Evolutionary conservation across 2,329 filamentous ascomycete genomes (phyloP), one percentile per base, ranked within the genome.

Genomic region (Ophiosphaerella narmari): DNA sequence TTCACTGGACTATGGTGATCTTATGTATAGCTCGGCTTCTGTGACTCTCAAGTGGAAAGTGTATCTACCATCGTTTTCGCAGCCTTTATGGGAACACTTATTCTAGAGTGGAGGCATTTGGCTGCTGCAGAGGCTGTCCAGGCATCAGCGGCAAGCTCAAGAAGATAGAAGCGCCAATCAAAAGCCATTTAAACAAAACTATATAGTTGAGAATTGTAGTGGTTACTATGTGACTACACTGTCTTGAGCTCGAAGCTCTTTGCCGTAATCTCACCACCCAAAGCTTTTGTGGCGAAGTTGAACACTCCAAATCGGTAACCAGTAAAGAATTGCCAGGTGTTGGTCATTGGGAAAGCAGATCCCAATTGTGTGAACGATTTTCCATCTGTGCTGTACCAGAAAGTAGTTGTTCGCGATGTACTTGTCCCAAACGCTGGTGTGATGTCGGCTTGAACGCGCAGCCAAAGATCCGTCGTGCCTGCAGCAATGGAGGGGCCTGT

Each of bases 301-400:
- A 75, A 74, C 4, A 72, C 68, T 34, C 66, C 73, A 52, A 66
- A 75, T 7, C 73, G 54, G 52, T 73, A 76, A 11, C 72, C 73
- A 0, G 71, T 71, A 39, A 75, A 75, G 45, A 69, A 75, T n/a
- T 64, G 61, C 63, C 66, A 74, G 6, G 65, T 65, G 13, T 70
- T 74, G 4, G 67, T 66, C 63, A 75, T 66, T 2, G 44, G 18
- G 34, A 73, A 72, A 2, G 61, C 57, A 3, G 54, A 42, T 0
- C 72, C 73, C 5, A 75, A 46, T 40, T 64, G 61, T 18, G 57
- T 63, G 24, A 67, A 75, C 0, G 51, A 64, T 11, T 42, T 57
- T 1, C 73, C 73, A 58, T 75, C 72, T 1, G 55, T 61, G 39
- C 71, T 74, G 46, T 73, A 75, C 59, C 62, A 72, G 46, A 75